Evolutionary conservation across 257 asterid genomes (phyloP), one percentile per base, ranked within the genome.

Genomic region (Nicotiana paniculata): DNA sequence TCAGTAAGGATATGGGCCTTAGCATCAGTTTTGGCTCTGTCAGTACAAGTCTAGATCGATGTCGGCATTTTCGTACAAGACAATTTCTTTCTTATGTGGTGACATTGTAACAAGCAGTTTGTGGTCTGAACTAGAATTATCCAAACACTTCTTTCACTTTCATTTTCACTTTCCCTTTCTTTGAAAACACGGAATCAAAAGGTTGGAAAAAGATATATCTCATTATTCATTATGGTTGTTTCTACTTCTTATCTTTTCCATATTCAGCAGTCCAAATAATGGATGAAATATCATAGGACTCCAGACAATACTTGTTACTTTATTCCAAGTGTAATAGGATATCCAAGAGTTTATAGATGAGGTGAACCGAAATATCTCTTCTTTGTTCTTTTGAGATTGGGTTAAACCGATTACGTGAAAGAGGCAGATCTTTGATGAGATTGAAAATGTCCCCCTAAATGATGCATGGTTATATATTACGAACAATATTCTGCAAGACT

Each of bases 121-220:
- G 79, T 74, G 79, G 79, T 74, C 35, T 74, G 79, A 48, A 72
- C 24, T 24, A 72, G 15, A 72, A 26, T 48, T 48, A 74, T 74
- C 79, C 62, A 74, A 72, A 46, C 3, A 24, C 13, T 24, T 72
- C 18, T 48, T 48, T 46, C 53, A 7, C 58, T 6, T 24, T 72
- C 26, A 18, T 26, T 58, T 55, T 55, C 62, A 6, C 9, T 55
- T 16, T 16, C 78, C 17, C 39, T 72, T 74, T 48, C 79, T 48
- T 74, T 48, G 39, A 3, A 4, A 24, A 48, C 78, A 13, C 6
- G 24, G 4, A 51, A 48, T 26, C 9, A 74, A 74, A 48, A 48
- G 15, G 26, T 24, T 74, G 61, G 79, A 46, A 74, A 74, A 35
- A 48, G 24, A 74, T 7, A 74, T 7, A 48, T 6, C 62, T 48